Percentiles rank a stretch among this genome's conserved stretches.
phyloP scores from a whole-genome alignment of 306 rosid species.

The Fragaria ananassa region DNA sequence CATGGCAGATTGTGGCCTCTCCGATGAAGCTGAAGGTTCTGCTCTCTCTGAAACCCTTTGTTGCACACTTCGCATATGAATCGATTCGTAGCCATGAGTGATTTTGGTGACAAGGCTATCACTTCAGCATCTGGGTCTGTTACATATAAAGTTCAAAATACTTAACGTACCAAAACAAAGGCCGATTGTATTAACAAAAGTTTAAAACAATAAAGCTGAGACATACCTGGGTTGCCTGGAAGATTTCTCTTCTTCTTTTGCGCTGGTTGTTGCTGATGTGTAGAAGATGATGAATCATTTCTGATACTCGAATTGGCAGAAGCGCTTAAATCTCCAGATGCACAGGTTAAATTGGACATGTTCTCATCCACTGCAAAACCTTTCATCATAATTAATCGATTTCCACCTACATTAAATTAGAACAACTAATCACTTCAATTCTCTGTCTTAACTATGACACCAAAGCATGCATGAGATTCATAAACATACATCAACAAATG shows the following conservation, averaged over 20 bases:
- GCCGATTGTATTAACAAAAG: neutral
- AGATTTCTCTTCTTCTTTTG: conserved; percentile 71
- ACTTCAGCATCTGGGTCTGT: conserved; percentile 92
- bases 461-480: conserved; percentile 4
- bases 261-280: conserved; percentile 43
- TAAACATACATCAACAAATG: neutral
- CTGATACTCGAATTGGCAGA: conserved; percentile 47
- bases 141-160: neutral
- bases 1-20: conserved; percentile 94
- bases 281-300: conserved; percentile 52
- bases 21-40: conserved; percentile 79
- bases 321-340: conserved; percentile 64
- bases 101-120: conserved; percentile 71
- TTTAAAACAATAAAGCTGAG: neutral
- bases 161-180: neutral
- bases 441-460: conserved; percentile 1
- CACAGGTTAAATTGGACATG: conserved; percentile 70
- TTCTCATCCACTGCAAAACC: conserved; percentile 49
- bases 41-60: conserved; percentile 90
- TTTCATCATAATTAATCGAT: conserved; percentile 37
- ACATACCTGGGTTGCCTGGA: conserved; percentile 84
- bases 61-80: conserved; percentile 79
- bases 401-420: conserved; percentile 19
- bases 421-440: conserved; percentile 5
- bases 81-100: conserved; percentile 70